These are phyloP conservation scores for Suillus alpinus DNA, from an alignment of 768 basidiomycete genomes.

Conservation along the genomic window DNA sequence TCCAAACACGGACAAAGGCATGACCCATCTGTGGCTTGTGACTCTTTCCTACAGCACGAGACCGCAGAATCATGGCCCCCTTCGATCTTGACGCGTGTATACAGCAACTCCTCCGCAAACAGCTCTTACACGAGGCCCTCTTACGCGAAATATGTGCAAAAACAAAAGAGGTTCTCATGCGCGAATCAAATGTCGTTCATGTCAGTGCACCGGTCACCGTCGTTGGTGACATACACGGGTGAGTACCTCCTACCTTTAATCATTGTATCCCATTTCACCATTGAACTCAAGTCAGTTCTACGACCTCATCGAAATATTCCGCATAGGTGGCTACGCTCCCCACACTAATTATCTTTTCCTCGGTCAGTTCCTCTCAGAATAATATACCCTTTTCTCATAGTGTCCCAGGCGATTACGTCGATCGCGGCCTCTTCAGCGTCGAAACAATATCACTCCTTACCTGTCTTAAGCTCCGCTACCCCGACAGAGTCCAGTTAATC, in stretches of 20 bases:
- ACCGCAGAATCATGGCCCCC: conserved; percentile 36
- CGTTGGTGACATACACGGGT: conserved; percentile 99
- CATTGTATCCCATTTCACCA: conserved; percentile 26
- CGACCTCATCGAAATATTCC: conserved; percentile 98
- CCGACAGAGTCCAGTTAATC: conserved; percentile 94
- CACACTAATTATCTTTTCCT: conserved; percentile 98
- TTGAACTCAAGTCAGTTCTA: conserved; percentile 85
- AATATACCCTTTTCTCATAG: not conserved
- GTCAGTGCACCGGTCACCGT: conserved; percentile 96
- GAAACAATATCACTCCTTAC: conserved; percentile 97
- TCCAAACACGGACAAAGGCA: conserved; percentile 37
- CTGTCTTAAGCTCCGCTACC: conserved; percentile 95
- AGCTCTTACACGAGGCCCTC: conserved; percentile 91
- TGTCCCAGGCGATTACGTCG: conserved; percentile 90
- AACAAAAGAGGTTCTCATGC: conserved; percentile 98
- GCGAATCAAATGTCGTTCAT: conserved; percentile 98
- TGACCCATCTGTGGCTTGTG: not conserved
- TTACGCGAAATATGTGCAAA: conserved; percentile 99
- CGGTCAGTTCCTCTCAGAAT: conserved; percentile 50
- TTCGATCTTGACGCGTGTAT: conserved; percentile 99
- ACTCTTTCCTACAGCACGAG: conserved; percentile 3
- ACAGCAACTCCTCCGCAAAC: conserved; percentile 83
- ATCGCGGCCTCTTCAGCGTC: conserved; percentile 95
- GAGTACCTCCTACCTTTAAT: conserved; percentile 34
- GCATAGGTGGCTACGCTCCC: conserved; percentile 96